Base-by-base conservation (phyloP, 176 grass and related monocot species). In the Bothriochloa decipiens region DNA sequence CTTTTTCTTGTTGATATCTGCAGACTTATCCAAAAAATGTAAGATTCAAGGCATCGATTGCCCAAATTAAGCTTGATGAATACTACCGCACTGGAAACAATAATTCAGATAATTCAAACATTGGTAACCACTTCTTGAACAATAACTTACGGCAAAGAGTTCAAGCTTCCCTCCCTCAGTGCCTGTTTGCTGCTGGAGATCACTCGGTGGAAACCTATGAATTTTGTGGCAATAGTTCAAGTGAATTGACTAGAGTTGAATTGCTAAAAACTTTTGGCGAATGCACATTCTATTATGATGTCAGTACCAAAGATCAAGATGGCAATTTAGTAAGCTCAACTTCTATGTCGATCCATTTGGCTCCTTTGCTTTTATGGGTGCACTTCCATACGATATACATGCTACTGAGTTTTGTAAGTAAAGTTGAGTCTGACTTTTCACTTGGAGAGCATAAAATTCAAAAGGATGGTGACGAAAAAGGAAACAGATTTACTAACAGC, bases 21-120 rank as follows among this genome's bases (percentile, higher is more conserved):
- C 91, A 98, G 96, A 98, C 87, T 70, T 93, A 90, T 85, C 88
- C 96, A 53, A 87, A 87, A 89, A 94, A 92, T 29, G 45, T 95
- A 77, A 90, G 92, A 60, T 71, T 92, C 22, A 86, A 88, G 62
- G 83, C 86, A 82, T 92, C 89, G 67, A 71, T 96, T 64, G 88
- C 83, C 70, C 71, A 89, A 81, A 82, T 91, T 68, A 92, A 86
- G 75, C 71, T 94, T 83, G 85, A 98, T 76, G 96, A 93, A 74
- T 96, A 90, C 82, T 98, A 94, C 58, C 68, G 43, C 16, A 20
- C 62, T 66, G 28, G 68, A 80, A 85, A 80, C 33, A 74, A 77
- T 77, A 81, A 70, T 78, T 77, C 79, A 68, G 70, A 84, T 55
- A 55, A 75, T 77, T 53, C 68, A 61, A 23, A 83, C 49, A 17